Conservation (phyloP, 1,284 basidiomycete genomes). For the Microbotryum lychnidis-dioicae region DNA sequence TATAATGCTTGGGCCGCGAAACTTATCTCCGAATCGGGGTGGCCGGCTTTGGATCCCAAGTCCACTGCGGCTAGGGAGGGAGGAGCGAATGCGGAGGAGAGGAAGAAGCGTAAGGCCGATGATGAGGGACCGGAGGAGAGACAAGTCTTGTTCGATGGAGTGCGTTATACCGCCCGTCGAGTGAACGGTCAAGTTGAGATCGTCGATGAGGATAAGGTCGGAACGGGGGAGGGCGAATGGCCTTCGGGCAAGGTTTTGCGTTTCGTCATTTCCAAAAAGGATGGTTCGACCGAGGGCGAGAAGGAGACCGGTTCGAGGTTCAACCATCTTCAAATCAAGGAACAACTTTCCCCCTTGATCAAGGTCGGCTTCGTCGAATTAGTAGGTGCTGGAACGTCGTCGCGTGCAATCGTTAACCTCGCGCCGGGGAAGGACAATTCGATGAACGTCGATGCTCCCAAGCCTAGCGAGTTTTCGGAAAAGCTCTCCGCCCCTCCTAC, state of each 20-base stretch:
- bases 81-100: conserved; percentile 40
- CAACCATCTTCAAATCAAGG: conserved; percentile 30
- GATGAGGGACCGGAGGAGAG: conserved; percentile 31
- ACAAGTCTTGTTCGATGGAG: conserved; percentile 38
- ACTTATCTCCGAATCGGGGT: conserved; percentile 34
- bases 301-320: conserved; percentile 34
- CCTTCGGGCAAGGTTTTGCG: conserved; percentile 65
- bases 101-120: conserved; percentile 42
- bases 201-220: conserved; percentile 58
- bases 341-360: conserved; percentile 15
- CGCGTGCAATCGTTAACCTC: conserved; percentile 5
- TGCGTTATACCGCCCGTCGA: conserved; percentile 22
- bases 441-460: conserved; percentile 5
- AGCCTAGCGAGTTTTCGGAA: conserved; percentile 22
- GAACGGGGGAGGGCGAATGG: conserved; percentile 55
- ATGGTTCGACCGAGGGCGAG: conserved; percentile 32
- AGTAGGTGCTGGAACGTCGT: conserved; percentile 9
- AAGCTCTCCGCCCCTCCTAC: conserved; percentile 27
- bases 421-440: conserved; percentile 4
- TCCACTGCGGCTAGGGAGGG: conserved; percentile 7
- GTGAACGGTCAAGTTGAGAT: conserved; percentile 49
- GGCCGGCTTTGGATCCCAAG: conserved; percentile 40
- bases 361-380: conserved; percentile 24
- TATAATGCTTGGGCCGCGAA: conserved; percentile 68
- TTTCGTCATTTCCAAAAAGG: conserved; percentile 43